A percentile compares a stretch with the other conserved stretches of the same genome.
phyloP scores from a whole-genome alignment of 2,329 filamentous ascomycete species.

The Dactylellina haptotyla region DNA sequence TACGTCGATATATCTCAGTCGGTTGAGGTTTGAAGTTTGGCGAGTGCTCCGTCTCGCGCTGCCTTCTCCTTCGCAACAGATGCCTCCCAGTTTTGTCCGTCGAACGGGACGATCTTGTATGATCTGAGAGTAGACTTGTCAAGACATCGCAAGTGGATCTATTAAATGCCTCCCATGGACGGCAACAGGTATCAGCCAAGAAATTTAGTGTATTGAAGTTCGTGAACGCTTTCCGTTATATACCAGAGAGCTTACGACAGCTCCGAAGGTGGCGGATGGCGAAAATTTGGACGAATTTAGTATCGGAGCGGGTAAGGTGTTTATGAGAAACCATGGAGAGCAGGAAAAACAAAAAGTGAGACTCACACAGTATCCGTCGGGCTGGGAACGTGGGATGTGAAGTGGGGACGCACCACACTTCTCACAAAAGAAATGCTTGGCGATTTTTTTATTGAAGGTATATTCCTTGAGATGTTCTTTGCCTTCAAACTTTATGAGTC shows the following conservation, averaged over 20 bases:
- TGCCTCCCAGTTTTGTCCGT: constrained; percentile 43
- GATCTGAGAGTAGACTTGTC: constrained; percentile 46
- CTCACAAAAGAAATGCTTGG: constrained; percentile 45
- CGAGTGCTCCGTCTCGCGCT: constrained; percentile 42
- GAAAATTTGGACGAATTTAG: background rate
- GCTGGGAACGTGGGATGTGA: constrained; percentile 46
- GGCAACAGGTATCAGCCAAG: constrained; percentile 47
- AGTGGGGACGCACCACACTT: constrained; percentile 40
- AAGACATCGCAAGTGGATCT: constrained; percentile 51
- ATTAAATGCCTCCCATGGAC: constrained; percentile 16
- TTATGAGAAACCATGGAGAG: background rate
- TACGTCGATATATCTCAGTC: constrained; percentile 30
- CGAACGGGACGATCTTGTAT: constrained; percentile 44
- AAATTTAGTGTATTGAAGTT: constrained; percentile 8
- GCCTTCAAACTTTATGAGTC: constrained; percentile 53
- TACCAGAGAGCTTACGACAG: constrained; percentile 32
- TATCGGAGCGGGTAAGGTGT: background rate
- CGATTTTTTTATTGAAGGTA: constrained; percentile 47
- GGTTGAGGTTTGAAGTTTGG: constrained; percentile 31
- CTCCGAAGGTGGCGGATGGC: constrained; percentile 17
- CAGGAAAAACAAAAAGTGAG: background rate
- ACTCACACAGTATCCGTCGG: constrained; percentile 48
- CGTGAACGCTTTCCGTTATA: constrained; percentile 12
- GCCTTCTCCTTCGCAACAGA: constrained; percentile 41
- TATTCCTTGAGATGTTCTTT: constrained; percentile 50